phyloP scores from a whole-genome alignment of 805 yeast species.

The Cyberlindnera veronae region DNA sequence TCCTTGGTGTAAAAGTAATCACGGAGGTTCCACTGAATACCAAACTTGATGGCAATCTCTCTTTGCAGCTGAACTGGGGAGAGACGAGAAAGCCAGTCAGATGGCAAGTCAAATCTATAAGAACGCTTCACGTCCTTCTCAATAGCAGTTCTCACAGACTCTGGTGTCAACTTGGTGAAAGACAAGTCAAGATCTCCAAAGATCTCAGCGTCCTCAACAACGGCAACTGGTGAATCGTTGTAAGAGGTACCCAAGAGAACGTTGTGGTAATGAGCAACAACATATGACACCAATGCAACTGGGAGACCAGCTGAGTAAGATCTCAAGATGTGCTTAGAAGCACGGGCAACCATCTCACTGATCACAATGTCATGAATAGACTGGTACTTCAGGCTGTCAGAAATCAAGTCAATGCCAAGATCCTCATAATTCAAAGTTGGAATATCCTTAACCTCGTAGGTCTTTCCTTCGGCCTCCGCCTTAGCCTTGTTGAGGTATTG shows the following conservation, averaged over 20 bases:
- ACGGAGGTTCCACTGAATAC: slow-evolving; percentile 74
- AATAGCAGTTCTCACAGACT: slow-evolving; percentile 42
- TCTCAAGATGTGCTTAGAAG: slow-evolving; percentile 71
- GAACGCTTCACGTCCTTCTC: slow-evolving; percentile 53
- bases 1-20: slow-evolving; percentile 38
- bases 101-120: slow-evolving; percentile 57
- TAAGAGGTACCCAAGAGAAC: slow-evolving; percentile 54
- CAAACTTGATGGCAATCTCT: slow-evolving; percentile 71
- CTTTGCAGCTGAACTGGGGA: slow-evolving; percentile 50
- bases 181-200: slow-evolving; percentile 39
- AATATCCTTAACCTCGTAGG: slow-evolving; percentile 17
- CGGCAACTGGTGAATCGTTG: slow-evolving; percentile 39
- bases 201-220: slow-evolving; percentile 40
- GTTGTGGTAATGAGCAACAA: slow-evolving; percentile 71
- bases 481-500: slow-evolving; percentile 24
- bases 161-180: slow-evolving; percentile 45
- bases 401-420: slow-evolving; percentile 13
- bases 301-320: slow-evolving; percentile 44
- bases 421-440: slow-evolving; percentile 23
- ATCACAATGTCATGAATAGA: slow-evolving; percentile 16
- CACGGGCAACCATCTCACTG: slow-evolving; percentile 75
- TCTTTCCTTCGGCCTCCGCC: slow-evolving; percentile 25
- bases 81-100: slow-evolving; percentile 42
- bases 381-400: slow-evolving; percentile 14
- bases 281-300: slow-evolving; percentile 48